Evolutionary conservation across 768 basidiomycete species (phyloP).

Genomic region (Panellus pusillus): DNA sequence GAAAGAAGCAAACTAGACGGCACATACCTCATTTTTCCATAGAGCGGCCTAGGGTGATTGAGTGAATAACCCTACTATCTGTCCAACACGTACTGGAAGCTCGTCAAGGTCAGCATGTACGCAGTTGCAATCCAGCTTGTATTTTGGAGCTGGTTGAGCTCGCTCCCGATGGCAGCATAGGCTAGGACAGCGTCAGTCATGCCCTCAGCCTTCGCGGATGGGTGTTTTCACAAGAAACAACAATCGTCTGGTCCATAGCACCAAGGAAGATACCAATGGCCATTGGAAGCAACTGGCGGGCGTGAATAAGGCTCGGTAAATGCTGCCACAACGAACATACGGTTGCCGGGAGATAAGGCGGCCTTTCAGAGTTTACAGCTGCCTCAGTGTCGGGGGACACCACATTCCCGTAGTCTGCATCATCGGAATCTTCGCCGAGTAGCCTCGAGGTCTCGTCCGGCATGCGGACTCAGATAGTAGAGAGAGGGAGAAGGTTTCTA

Average conservation of each 20-base stretch:
- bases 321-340: constrained; percentile 26
- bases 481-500: too few relatives aligned
- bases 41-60: constrained; percentile 49
- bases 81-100: constrained; percentile 50
- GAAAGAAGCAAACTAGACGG: not conserved
- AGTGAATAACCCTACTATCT: not conserved
- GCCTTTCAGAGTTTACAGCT: constrained; percentile 16
- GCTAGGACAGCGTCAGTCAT: constrained; percentile 28
- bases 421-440: constrained; percentile 19
- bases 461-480: constrained; percentile 20
- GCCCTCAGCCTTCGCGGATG: not conserved
- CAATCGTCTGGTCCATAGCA: constrained; percentile 52
- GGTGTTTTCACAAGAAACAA: constrained; percentile 41
- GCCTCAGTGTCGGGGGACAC: constrained; percentile 6
- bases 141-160: constrained; percentile 60
- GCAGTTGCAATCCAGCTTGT: constrained; percentile 69
- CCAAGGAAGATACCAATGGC: constrained; percentile 47
- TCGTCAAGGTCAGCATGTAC: constrained; percentile 60
- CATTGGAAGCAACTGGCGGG: constrained; percentile 44
- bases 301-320: not conserved
- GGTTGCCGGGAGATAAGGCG: constrained; percentile 17
- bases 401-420: constrained; percentile 11
- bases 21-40: constrained; percentile 49
- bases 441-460: constrained; percentile 37
- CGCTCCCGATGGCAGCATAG: constrained; percentile 57